These are phyloP conservation scores for Nepenthes gracilis DNA, from an alignment of 148 eudicot species.

Conservation along the genomic window DNA sequence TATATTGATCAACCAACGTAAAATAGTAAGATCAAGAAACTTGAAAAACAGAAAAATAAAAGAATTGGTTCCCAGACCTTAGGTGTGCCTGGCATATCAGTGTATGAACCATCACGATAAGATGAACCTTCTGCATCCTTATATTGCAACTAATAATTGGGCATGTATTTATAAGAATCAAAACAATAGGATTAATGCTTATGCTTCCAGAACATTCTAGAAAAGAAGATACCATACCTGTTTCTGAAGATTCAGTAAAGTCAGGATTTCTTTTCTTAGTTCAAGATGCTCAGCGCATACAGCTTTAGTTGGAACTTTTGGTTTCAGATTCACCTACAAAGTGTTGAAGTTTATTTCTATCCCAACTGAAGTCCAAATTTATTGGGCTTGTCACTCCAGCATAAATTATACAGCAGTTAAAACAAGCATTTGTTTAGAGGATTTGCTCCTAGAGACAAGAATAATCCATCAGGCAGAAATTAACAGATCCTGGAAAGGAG, in stretches of 20 bases:
- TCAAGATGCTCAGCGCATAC: slow-evolving; percentile 99
- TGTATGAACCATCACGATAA: slow-evolving; percentile 69
- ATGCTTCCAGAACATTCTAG: neutral
- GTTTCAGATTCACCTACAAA: slow-evolving; percentile 81
- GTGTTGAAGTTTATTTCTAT: no score
- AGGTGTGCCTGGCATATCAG: slow-evolving; percentile 66
- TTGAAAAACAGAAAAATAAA: neutral
- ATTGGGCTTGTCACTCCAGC: no score
- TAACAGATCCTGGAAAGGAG: no score
- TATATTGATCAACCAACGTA: neutral
- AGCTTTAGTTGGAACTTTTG: slow-evolving; percentile 93
- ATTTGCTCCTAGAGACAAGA: no score
- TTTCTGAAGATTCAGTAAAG: slow-evolving; percentile 89
- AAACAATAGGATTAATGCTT: neutral
- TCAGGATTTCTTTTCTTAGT: slow-evolving; percentile 78
- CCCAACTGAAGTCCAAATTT: no score
- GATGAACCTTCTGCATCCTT: slow-evolving; percentile 91
- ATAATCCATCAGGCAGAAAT: no score
- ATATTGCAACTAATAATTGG: slow-evolving; percentile 54
- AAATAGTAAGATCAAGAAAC: neutral
- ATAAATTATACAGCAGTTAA: no score
- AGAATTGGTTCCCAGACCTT: slow-evolving; percentile 29
- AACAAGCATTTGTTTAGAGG: no score
- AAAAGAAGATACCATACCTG: slow-evolving; percentile 34
- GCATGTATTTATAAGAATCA: slow-evolving; percentile 8